phyloP scores from a whole-genome alignment of 2,329 filamentous ascomycete species.

The Penicillium sp. region DNA sequence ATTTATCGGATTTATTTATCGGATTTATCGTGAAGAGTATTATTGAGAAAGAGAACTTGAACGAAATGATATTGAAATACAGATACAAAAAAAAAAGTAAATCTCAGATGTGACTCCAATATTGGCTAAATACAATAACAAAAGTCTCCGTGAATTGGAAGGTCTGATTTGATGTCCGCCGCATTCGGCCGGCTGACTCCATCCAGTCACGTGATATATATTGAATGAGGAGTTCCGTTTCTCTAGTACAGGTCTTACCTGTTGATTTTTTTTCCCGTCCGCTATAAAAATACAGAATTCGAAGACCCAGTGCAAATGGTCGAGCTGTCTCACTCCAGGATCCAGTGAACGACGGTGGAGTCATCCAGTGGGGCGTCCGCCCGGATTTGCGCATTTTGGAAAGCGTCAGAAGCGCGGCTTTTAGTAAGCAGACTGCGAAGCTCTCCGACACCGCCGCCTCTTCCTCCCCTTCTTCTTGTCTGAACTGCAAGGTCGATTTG shows the following conservation, averaged over 20 bases:
- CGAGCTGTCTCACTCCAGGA: neutral
- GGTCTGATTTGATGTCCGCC: no score
- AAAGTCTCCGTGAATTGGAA: no score
- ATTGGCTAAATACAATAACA: no score
- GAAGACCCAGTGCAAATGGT: no score
- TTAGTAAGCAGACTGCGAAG: slow-evolving; percentile 28
- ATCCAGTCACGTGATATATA: neutral
- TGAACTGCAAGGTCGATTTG: slow-evolving; percentile 28
- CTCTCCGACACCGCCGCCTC: slow-evolving; percentile 24
- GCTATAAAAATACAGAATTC: neutral
- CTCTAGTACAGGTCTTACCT: neutral
- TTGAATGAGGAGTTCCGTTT: neutral
- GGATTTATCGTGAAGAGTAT: no score
- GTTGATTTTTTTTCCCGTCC: neutral
- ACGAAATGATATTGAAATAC: no score
- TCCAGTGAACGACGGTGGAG: neutral
- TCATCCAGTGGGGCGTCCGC: neutral
- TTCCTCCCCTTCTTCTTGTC: slow-evolving; percentile 20
- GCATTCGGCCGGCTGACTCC: neutral
- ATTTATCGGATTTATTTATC: no score
- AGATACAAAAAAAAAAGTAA: no score
- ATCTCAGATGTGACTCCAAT: no score
- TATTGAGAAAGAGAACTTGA: no score
- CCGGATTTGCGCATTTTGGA: slow-evolving; percentile 8
- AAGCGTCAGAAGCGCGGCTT: slow-evolving; percentile 13